Conservation (phyloP, 2,329 filamentous ascomycete genomes). For the Coniochaeta sp. region DNA sequence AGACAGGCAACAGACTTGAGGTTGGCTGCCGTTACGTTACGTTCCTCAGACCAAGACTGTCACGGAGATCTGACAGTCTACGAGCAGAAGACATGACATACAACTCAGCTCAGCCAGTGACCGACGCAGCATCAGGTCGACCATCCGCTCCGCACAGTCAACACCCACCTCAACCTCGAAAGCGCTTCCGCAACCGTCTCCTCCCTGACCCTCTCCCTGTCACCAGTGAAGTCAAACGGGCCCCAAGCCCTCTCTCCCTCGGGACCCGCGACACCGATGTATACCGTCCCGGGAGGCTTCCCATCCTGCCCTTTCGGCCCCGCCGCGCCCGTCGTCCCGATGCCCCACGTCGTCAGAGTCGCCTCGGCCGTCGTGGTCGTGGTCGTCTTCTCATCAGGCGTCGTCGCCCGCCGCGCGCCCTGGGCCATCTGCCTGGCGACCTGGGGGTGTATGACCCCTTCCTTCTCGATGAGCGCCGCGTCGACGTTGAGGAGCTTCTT, state of each 20-base stretch:
- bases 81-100: no score
- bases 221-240: slow-evolving; percentile 15
- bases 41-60: no score
- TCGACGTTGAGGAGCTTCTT: slow-evolving; percentile 17
- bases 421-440: slow-evolving; percentile 16
- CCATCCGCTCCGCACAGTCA: not conserved
- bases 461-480: slow-evolving; percentile 11
- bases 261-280: slow-evolving; percentile 12
- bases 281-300: slow-evolving; percentile 15
- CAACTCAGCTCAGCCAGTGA: no score
- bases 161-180: slow-evolving; percentile 7
- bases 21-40: no score
- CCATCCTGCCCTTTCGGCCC: slow-evolving; percentile 18
- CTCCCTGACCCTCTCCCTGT: slow-evolving; percentile 13
- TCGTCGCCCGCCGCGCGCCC: slow-evolving; percentile 9
- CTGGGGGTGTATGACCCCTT: slow-evolving; percentile 17
- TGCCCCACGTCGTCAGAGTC: slow-evolving; percentile 14
- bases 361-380: no score
- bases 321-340: slow-evolving; percentile 18
- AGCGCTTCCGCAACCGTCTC: slow-evolving; percentile 14
- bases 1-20: no score
- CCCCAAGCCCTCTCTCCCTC: slow-evolving; percentile 9
- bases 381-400: no score
- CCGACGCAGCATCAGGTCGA: not conserved
- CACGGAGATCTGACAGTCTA: no score